phyloP scores from a whole-genome alignment of 805 yeast species.

The Lachancea meyersii region DNA sequence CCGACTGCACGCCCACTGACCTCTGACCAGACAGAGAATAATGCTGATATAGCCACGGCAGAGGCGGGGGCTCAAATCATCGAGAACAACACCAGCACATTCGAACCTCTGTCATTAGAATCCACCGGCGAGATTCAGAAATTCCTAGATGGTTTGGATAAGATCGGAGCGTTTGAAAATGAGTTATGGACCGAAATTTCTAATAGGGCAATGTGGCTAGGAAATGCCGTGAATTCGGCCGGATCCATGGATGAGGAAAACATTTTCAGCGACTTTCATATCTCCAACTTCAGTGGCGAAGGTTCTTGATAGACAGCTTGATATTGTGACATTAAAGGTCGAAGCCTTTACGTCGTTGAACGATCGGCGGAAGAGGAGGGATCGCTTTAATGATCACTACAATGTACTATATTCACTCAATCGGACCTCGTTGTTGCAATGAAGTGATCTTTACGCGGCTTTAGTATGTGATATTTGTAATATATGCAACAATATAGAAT shows the following conservation, averaged over 20 bases:
- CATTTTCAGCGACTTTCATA: conserved; percentile 17
- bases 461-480: too few species aligned
- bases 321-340: neutral
- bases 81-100: conserved; percentile 26
- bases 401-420: too few species aligned
- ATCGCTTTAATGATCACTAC: too few species aligned
- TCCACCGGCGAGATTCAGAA: conserved; percentile 35
- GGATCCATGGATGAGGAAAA: conserved; percentile 23
- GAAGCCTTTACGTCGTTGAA: too few species aligned
- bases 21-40: neutral
- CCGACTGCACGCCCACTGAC: neutral
- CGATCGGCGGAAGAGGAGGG: too few species aligned
- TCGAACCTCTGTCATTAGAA: conserved; percentile 30
- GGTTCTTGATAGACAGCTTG: neutral
- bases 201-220: conserved; percentile 71
- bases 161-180: conserved; percentile 38
- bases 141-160: conserved; percentile 27
- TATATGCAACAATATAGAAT: too few species aligned
- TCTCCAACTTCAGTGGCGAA: neutral
- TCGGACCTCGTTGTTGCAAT: too few species aligned
- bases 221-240: conserved; percentile 34
- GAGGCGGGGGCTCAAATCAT: conserved; percentile 16
- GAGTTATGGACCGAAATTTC: conserved; percentile 75
- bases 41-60: neutral
- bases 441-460: too few species aligned